Percentiles rank a stretch among this genome's conserved stretches.
phyloP scores from a whole-genome alignment of 495 filamentous ascomycete genomes.

The Aspergillus ostianus region DNA sequence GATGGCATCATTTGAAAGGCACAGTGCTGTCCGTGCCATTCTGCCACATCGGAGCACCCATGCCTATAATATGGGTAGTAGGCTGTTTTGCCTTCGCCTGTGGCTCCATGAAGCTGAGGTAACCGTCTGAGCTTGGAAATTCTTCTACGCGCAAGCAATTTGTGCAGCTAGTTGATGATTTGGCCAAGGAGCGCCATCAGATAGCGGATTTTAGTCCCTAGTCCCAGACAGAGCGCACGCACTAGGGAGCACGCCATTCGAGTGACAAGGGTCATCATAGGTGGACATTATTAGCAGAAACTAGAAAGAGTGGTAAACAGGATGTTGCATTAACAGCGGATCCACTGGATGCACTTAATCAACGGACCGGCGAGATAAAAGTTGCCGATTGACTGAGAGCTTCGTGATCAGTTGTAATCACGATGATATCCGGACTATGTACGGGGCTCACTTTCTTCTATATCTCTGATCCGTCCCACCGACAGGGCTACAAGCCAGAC shows the following conservation, averaged over 20 bases:
- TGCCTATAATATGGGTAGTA: not conserved
- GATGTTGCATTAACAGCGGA: not conserved
- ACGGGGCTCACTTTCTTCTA: constrained; percentile 8
- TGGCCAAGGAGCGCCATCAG: not conserved
- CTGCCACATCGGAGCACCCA: not conserved
- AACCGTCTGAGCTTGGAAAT: not conserved
- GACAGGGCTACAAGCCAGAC: not conserved
- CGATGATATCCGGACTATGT: not conserved
- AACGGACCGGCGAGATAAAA: not conserved
- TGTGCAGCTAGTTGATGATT: not conserved
- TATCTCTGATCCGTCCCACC: constrained; percentile 6
- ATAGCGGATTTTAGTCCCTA: not conserved
- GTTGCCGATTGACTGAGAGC: not conserved
- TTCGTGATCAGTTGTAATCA: not conserved
- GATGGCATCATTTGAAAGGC: constrained; percentile 6
- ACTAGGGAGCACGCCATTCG: not conserved
- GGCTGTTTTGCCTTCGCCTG: not conserved
- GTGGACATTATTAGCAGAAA: not conserved
- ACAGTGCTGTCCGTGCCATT: not conserved
- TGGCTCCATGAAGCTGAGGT: not conserved
- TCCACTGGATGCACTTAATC: not conserved
- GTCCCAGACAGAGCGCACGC: not conserved
- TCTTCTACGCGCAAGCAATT: not conserved
- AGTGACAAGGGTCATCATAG: constrained; percentile 1
- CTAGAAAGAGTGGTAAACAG: not conserved